These are phyloP conservation scores for Trichoderma semiorbis DNA, from an alignment of 2,329 filamentous ascomycete species.

Conservation along the genomic window DNA sequence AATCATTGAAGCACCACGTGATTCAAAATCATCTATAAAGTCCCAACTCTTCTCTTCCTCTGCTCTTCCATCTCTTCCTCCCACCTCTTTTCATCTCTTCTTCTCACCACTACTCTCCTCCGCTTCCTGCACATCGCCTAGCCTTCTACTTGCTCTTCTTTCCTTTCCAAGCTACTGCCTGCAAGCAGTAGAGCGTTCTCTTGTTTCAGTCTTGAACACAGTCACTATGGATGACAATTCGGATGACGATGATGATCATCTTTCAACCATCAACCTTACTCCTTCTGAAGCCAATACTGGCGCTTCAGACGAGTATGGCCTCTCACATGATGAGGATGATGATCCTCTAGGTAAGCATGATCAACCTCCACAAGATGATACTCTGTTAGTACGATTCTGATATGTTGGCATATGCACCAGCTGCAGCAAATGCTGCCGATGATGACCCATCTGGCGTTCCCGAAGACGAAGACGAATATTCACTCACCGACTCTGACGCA, in stretches of 20 bases:
- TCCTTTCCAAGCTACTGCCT: not conserved
- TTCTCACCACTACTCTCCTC: not conserved
- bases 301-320: not conserved
- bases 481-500: constrained; percentile 5
- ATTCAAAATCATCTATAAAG: not conserved
- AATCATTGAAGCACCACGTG: constrained; percentile 9
- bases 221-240: not conserved
- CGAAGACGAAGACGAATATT: not conserved
- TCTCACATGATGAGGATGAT: not conserved
- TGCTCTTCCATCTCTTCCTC: not conserved
- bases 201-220: not conserved
- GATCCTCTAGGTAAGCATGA: not conserved
- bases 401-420: not conserved
- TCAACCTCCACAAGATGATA: not conserved
- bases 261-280: constrained; percentile 10
- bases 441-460: not conserved
- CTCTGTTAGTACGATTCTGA: not conserved
- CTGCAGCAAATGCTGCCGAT: not conserved
- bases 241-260: not conserved
- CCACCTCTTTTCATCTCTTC: not conserved
- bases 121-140: not conserved
- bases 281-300: not conserved
- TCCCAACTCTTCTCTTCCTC: not conserved
- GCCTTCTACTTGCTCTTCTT: not conserved
- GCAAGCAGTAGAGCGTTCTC: not conserved